Evolutionary conservation across 2,329 filamentous ascomycete species (phyloP), one percentile per base, ranked within the genome.

Genomic region (Botryosphaeria dothidea): DNA sequence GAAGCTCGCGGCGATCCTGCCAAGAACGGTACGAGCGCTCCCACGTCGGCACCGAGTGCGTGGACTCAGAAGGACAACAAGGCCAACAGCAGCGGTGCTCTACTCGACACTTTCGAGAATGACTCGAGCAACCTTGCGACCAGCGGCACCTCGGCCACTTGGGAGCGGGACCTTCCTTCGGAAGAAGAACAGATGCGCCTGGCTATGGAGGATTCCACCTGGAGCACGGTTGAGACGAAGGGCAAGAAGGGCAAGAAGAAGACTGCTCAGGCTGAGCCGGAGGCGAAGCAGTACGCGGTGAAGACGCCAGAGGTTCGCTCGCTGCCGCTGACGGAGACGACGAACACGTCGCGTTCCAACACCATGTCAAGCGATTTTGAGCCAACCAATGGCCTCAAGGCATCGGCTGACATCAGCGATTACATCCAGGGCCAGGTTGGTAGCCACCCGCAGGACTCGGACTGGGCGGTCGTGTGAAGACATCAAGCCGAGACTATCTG

Each of bases 1-100:
- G 86, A 93, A 74, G 87, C 92, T 57, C 92, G 96, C 77, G 93
- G 93, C 67, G 88, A 91, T 70, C 84, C 92, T 49, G 91, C 92
- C 64, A 92, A 92, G 83, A 93, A 95, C 71, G 93, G 93, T 67
- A 76, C 86, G 36, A 78, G 80, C 51, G 76, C 79, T 51, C 77
- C 82, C 25, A 78, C 81, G 65, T 75, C 81, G 64, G 68, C 76
- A 19, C 81, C 82, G n/a, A 88, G 84, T 75, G 82, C 83, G 27
- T 89, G 87, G 87, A 78, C 77, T 56, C 77, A 78, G 67, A 67
- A 72, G 21, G 69, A 73, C 57, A 68, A 68, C 43, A 69, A 71
- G 52, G 23, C 54, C 23, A 62, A 57, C 13, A 60, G 64, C 25
- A 69, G 67, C 29, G 70, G 71, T 49, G 73, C 75, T 65, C 74